A percentile compares a stretch with the other conserved stretches of the same genome.
phyloP scores from a whole-genome alignment of 108 stramenopile genomes.

The Cyclotella choctawhatcheeana region DNA sequence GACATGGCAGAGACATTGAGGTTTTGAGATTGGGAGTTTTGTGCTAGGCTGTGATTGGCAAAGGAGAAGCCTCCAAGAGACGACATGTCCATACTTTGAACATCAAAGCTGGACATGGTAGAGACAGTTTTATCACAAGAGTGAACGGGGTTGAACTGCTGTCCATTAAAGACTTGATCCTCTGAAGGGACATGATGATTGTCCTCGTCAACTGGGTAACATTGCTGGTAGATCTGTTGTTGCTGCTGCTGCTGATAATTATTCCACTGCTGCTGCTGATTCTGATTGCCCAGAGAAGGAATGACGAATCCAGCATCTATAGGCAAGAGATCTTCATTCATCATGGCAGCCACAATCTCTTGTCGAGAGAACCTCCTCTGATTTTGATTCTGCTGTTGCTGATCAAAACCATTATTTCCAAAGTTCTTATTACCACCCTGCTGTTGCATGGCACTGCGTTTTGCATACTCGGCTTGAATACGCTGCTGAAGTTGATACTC shows the following conservation, averaged over 20 bases:
- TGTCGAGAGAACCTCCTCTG: conserved; percentile 20
- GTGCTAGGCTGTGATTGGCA: neutral
- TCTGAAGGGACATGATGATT: conserved; percentile 1
- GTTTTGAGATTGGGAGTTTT: conserved; percentile 6
- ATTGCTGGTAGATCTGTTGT: conserved; percentile 20
- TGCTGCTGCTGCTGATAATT: conserved; percentile 10
- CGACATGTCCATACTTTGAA: conserved; percentile 46
- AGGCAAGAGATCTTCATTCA: conserved; percentile 29
- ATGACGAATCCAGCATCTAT: conserved; percentile 40
- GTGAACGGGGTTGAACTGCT: conserved; percentile 28
- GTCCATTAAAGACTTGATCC: conserved; percentile 11
- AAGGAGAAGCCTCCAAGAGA: conserved; percentile 43
- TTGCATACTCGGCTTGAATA: conserved; percentile 14
- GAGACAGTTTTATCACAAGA: conserved; percentile 45
- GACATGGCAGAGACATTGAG: conserved; percentile 31
- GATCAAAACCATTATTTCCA: conserved; percentile 6
- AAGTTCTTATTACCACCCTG: neutral
- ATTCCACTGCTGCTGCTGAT: conserved; percentile 10
- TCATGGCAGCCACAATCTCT: conserved; percentile 15
- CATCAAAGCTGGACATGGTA: conserved; percentile 38
- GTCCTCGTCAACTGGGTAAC: conserved; percentile 16
- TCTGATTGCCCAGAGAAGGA: conserved; percentile 21
- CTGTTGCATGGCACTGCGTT: conserved; percentile 17
- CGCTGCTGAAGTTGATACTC: conserved; percentile 28
- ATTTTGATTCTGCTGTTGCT: conserved; percentile 21